These are phyloP conservation scores for Mortierella sp. DNA, from an alignment of 371 early-diverging fungal genomes.

Conservation along the genomic window DNA sequence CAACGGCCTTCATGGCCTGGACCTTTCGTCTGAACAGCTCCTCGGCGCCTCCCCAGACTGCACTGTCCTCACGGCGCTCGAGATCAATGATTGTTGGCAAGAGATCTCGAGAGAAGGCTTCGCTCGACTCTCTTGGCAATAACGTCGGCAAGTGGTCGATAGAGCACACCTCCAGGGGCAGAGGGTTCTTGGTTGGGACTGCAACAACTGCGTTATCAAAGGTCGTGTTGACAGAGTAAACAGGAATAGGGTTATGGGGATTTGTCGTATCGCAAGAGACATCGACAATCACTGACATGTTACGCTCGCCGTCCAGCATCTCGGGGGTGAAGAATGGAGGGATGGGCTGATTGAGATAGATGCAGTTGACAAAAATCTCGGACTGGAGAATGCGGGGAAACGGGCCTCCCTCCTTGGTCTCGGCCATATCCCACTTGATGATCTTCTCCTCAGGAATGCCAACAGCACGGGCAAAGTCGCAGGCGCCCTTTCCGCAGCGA, in stretches of 20 bases:
- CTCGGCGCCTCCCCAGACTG: slow-evolving; percentile 92
- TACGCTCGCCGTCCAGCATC: slow-evolving; percentile 76
- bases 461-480: slow-evolving; percentile 83
- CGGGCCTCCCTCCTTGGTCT: slow-evolving; percentile 94
- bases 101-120: slow-evolving; percentile 87
- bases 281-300: slow-evolving; percentile 88
- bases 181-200: slow-evolving; percentile 68
- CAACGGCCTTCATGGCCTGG: slow-evolving; percentile 25
- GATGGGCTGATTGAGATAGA: slow-evolving; percentile 91
- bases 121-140: slow-evolving; percentile 92
- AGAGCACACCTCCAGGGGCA: slow-evolving; percentile 89
- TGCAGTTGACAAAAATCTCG: slow-evolving; percentile 98
- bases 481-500: slow-evolving; percentile 94
- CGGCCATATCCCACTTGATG: slow-evolving; percentile 95
- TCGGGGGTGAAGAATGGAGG: slow-evolving; percentile 93
- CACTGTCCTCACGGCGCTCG: slow-evolving; percentile 66
- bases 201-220: slow-evolving; percentile 91
- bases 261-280: slow-evolving; percentile 98
- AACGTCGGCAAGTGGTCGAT: slow-evolving; percentile 97
- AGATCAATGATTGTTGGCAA: slow-evolving; percentile 85
- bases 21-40: slow-evolving; percentile 82
- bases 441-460: slow-evolving; percentile 92
- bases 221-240: slow-evolving; percentile 91
- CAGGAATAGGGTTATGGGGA: slow-evolving; percentile 96
- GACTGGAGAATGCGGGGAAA: slow-evolving; percentile 89